Evolutionary conservation across 169 alveolate genomes (phyloP).

Genomic region (Plasmodium berghei): DNA sequence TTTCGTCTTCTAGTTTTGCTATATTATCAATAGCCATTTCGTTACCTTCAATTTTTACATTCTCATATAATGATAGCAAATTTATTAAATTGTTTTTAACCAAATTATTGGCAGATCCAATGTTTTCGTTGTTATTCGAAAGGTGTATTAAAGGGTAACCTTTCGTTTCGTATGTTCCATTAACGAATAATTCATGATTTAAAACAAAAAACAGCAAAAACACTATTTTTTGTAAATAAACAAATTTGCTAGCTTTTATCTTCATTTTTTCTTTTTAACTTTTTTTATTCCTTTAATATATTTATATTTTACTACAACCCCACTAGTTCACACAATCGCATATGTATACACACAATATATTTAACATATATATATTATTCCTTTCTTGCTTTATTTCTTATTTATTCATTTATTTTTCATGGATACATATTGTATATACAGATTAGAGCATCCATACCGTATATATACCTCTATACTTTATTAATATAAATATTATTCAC

Average conservation of each 20-base stretch:
- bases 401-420: not conserved
- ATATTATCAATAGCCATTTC: slow-evolving; percentile 26
- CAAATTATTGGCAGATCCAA: slow-evolving; percentile 27
- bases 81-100: slow-evolving; percentile 51
- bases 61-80: slow-evolving; percentile 29
- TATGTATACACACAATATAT: not conserved
- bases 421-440: too few species aligned
- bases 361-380: not conserved
- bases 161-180: slow-evolving; percentile 53
- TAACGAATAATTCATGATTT: slow-evolving; percentile 33
- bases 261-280: too few species aligned
- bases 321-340: not conserved
- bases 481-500: too few species aligned
- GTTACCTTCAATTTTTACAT: slow-evolving; percentile 15
- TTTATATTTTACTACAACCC: not conserved
- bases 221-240: slow-evolving; percentile 1
- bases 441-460: too few species aligned
- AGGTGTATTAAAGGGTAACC: slow-evolving; percentile 54
- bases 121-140: slow-evolving; percentile 8
- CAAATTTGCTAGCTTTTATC: too few species aligned
- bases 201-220: slow-evolving; percentile 15
- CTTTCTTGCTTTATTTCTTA: not conserved
- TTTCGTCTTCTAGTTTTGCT: slow-evolving; percentile 49
- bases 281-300: too few species aligned
- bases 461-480: too few species aligned